These are phyloP conservation scores for Yamadazyma akitaensis DNA, from an alignment of 805 yeast genomes.

Conservation along the genomic window DNA sequence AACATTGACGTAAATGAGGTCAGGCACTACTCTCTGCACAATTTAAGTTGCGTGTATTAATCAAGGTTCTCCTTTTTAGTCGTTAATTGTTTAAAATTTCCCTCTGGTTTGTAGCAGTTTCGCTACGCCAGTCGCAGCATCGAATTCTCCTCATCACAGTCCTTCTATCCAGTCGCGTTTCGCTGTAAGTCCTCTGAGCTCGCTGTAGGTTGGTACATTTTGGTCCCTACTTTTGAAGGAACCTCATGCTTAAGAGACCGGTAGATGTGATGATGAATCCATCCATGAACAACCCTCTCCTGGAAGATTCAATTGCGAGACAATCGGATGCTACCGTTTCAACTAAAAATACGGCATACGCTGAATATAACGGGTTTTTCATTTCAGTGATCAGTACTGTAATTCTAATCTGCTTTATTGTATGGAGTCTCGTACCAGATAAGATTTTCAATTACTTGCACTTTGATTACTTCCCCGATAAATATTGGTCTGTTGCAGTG, in stretches of 20 bases:
- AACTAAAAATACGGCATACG: conserved; percentile 50
- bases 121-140: too few relatives aligned
- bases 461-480: conserved; percentile 74
- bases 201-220: neutral
- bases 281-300: neutral
- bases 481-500: conserved; percentile 86
- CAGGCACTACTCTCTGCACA: too few relatives aligned
- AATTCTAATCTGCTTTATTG: conserved; percentile 51
- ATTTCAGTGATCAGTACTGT: conserved; percentile 65
- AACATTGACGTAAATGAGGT: too few relatives aligned
- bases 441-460: conserved; percentile 44
- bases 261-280: conserved; percentile 1
- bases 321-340: conserved; percentile 62
- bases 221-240: too few relatives aligned
- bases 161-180: too few relatives aligned
- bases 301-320: conserved; percentile 53
- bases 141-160: too few relatives aligned
- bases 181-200: too few relatives aligned
- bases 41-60: too few relatives aligned
- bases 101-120: too few relatives aligned
- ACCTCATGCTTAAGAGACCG: neutral
- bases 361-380: conserved; percentile 88
- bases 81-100: too few relatives aligned
- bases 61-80: too few relatives aligned
- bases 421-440: conserved; percentile 78